These are phyloP conservation scores for Strobilomyces confusus DNA, from an alignment of 768 basidiomycete genomes.

Conservation along the genomic window DNA sequence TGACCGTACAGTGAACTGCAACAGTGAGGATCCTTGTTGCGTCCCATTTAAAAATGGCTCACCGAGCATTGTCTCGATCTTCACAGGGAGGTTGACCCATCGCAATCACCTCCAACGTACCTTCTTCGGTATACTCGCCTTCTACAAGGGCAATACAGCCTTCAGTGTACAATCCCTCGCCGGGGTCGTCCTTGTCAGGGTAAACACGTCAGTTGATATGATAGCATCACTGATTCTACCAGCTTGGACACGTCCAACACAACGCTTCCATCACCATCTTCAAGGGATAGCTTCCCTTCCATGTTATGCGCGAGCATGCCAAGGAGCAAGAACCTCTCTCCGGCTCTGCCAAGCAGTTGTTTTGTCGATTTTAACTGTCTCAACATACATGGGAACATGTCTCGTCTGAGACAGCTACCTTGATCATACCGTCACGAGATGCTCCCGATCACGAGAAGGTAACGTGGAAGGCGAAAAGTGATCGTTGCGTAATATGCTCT, in stretches of 20 bases:
- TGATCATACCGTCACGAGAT: conserved; percentile 75
- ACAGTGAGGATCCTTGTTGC: conserved; percentile 7
- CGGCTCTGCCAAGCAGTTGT: conserved; percentile 87
- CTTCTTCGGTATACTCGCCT: conserved; percentile 94
- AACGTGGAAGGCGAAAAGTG: conserved; percentile 96
- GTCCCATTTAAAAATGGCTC: conserved; percentile 15
- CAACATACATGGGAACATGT: conserved; percentile 17
- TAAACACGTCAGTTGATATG: conserved; percentile 9
- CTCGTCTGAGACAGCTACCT: conserved; percentile 8
- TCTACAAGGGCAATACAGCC: conserved; percentile 94
- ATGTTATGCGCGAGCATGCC: conserved; percentile 90
- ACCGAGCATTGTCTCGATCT: conserved; percentile 80
- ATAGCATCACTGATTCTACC: conserved; percentile 37
- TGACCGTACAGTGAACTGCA: conserved; percentile 89
- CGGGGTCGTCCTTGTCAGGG: conserved; percentile 67
- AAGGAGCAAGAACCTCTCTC: conserved; percentile 86
- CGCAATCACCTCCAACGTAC: conserved; percentile 82
- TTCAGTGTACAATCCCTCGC: conserved; percentile 94
- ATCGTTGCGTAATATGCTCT: conserved; percentile 91
- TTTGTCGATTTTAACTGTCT: conserved; percentile 88
- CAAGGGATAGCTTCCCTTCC: conserved; percentile 86
- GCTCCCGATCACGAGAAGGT: conserved; percentile 81
- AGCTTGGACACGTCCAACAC: conserved; percentile 84
- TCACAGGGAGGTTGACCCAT: conserved; percentile 98
- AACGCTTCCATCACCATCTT: conserved; percentile 90